Percentiles rank a stretch among this genome's conserved stretches.
Conservation (phyloP, 768 basidiomycete species). For the Mycena capillaripes region DNA sequence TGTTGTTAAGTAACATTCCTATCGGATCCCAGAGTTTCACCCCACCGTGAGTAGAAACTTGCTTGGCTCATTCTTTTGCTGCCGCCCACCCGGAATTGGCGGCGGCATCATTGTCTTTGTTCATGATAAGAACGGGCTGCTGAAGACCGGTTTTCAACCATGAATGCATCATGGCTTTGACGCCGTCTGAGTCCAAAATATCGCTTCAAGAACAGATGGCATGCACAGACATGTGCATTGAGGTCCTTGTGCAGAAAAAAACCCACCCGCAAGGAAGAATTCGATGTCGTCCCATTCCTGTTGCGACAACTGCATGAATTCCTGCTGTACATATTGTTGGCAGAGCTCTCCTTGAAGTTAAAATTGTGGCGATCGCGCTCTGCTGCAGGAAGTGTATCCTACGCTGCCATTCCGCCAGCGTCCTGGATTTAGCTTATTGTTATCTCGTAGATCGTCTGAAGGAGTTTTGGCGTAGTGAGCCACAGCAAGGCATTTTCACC, state of each 20-base stretch:
- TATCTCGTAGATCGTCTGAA: background rate
- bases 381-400: constrained; percentile 21
- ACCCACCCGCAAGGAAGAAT: constrained; percentile 36
- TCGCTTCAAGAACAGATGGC: too few relatives aligned
- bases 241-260: constrained; percentile 44
- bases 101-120: constrained; percentile 42
- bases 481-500: too few relatives aligned
- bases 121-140: too few relatives aligned
- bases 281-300: background rate
- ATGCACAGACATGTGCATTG: constrained; percentile 41
- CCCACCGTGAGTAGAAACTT: background rate
- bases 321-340: background rate
- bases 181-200: constrained; percentile 29
- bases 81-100: too few relatives aligned
- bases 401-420: constrained; percentile 23
- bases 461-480: constrained; percentile 14
- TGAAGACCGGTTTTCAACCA: too few relatives aligned
- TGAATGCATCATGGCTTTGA: constrained; percentile 13
- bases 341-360: background rate
- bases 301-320: too few relatives aligned
- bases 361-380: constrained; percentile 14
- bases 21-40: constrained; percentile 26
- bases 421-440: background rate
- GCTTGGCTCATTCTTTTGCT: constrained; percentile 20
- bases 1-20: constrained; percentile 48